A percentile compares a stretch with the other conserved stretches of the same genome.
These are phyloP conservation scores for Hirschioporus abietinus DNA, from an alignment of 768 basidiomycete species.

Conservation along the genomic window DNA sequence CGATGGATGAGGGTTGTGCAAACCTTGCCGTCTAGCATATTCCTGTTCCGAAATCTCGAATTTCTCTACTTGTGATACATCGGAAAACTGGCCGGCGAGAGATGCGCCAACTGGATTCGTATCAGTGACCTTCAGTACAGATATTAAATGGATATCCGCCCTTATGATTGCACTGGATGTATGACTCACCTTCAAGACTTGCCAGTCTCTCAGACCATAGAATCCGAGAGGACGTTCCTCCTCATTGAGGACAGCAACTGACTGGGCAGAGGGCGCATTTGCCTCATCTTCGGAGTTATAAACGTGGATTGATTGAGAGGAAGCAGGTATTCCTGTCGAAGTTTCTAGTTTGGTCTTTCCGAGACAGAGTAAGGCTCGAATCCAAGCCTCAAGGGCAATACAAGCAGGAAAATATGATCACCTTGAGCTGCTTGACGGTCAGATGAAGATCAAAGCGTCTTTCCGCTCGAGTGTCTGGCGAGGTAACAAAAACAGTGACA, in stretches of 20 bases:
- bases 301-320: constrained; percentile 65
- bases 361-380: constrained; percentile 14
- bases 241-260: constrained; percentile 56
- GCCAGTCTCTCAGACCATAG: constrained; percentile 71
- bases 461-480: constrained; percentile 88
- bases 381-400: background rate
- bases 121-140: constrained; percentile 53
- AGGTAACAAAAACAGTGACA: constrained; percentile 73
- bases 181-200: constrained; percentile 68
- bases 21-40: constrained; percentile 79
- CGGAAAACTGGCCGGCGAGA: constrained; percentile 77
- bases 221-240: constrained; percentile 64
- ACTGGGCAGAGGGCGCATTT: constrained; percentile 18
- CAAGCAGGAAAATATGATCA: constrained; percentile 25
- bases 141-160: background rate
- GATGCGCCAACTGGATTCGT: constrained; percentile 65
- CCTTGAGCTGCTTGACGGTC: constrained; percentile 81
- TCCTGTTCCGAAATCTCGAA: constrained; percentile 82
- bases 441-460: constrained; percentile 73
- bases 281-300: constrained; percentile 51
- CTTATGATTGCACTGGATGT: background rate
- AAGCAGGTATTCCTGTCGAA: constrained; percentile 83
- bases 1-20: background rate
- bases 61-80: constrained; percentile 84
- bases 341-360: constrained; percentile 61